These are phyloP conservation scores for Sutorius eximius DNA, from an alignment of 1,284 basidiomycete species.

Conservation along the genomic window DNA sequence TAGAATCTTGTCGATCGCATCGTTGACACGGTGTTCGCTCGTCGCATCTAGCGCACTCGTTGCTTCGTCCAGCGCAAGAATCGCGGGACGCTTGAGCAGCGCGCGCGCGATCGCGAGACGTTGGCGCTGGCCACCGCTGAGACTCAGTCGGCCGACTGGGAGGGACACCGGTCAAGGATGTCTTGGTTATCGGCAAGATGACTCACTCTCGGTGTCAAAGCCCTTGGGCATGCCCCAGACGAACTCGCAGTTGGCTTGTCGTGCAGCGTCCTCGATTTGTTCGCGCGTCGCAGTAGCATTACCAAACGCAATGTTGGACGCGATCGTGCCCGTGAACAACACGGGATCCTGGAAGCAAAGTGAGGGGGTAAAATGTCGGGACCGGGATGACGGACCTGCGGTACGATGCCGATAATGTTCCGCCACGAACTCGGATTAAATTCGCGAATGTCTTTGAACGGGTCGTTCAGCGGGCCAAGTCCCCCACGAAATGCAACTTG, in stretches of 20 bases:
- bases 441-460: conserved; percentile 68
- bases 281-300: conserved; percentile 69
- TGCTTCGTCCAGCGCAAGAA: conserved; percentile 82
- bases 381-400: conserved; percentile 48
- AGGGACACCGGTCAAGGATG: not conserved
- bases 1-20: conserved; percentile 88
- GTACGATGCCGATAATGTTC: conserved; percentile 83
- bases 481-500: conserved; percentile 32
- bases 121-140: conserved; percentile 77
- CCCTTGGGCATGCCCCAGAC: conserved; percentile 89
- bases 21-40: conserved; percentile 84
- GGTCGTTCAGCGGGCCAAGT: not conserved
- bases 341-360: conserved; percentile 57
- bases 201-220: conserved; percentile 68
- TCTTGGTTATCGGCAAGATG: too few species aligned
- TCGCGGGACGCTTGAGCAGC: conserved; percentile 80
- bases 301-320: conserved; percentile 93
- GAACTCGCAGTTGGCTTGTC: conserved; percentile 94
- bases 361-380: not conserved
- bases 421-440: conserved; percentile 88
- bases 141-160: conserved; percentile 69
- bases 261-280: conserved; percentile 86
- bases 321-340: conserved; percentile 85
- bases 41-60: conserved; percentile 86
- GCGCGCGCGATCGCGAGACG: conserved; percentile 79